Evolutionary conservation across 78 protist genomes (phyloP).

Genomic region (Speleostelium caveatum): DNA sequence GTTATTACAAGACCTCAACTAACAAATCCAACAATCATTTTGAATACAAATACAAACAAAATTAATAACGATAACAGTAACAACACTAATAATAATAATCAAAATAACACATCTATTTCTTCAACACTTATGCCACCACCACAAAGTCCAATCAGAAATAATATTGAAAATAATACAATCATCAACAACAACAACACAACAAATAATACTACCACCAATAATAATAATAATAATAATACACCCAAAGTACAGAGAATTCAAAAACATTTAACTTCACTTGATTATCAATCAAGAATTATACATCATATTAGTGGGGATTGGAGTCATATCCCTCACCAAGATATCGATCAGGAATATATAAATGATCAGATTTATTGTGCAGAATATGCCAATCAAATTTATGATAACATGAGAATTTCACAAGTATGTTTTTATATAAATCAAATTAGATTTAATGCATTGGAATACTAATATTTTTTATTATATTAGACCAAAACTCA

Average conservation of each 20-base stretch:
- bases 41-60: neutral
- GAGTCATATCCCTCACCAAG: neutral
- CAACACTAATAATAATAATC: neutral
- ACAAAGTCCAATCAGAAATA: neutral
- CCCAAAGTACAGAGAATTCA: no score
- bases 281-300: neutral
- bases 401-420: conserved; percentile 15
- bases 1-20: neutral
- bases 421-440: no score
- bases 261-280: no score
- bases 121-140: neutral
- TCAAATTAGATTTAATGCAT: neutral
- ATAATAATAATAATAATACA: neutral
- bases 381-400: conserved; percentile 50
- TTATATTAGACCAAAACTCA: conserved; percentile 21
- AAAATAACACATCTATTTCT: conserved; percentile 5
- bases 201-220: neutral
- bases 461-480: neutral
- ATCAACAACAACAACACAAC: conserved; percentile 13
- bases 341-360: conserved; percentile 24
- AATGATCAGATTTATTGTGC: conserved; percentile 28
- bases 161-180: neutral
- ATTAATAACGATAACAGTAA: neutral
- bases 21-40: neutral
- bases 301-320: conserved; percentile 28